phyloP scores from a whole-genome alignment of 805 yeast species.

The Sugiyamaella smithiae region DNA sequence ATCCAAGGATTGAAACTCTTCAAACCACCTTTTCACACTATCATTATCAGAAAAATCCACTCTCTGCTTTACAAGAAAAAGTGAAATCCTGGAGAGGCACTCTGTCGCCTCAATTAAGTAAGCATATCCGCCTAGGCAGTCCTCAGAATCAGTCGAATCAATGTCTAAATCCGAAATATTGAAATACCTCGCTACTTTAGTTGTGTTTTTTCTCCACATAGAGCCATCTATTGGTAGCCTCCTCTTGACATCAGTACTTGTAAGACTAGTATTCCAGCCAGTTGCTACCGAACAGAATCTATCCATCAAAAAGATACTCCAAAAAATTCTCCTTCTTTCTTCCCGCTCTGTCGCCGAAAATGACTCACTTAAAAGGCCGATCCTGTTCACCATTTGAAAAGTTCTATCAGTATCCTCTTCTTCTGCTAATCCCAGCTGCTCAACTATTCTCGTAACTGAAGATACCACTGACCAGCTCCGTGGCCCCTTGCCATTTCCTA shows the following conservation, averaged over 20 bases:
- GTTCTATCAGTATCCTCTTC: conserved; percentile 19
- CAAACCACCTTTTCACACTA: conserved; percentile 14
- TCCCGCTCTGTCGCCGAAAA: conserved; percentile 15
- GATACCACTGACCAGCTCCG: conserved; percentile 22
- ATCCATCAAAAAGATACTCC: conserved; percentile 19
- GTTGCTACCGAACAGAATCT: conserved; percentile 19
- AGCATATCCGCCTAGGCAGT: conserved; percentile 19
- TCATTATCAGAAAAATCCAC: conserved; percentile 9
- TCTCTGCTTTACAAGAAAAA: conserved; percentile 13
- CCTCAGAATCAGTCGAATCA: conserved; percentile 14
- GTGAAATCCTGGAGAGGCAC: conserved; percentile 13
- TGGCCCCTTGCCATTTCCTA: conserved; percentile 19
- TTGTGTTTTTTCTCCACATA: conserved; percentile 9
- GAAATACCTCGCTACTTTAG: conserved; percentile 12
- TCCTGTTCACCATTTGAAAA: conserved; percentile 14
- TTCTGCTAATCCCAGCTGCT: conserved; percentile 18
- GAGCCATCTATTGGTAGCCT: conserved; percentile 19
- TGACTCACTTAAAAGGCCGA: conserved; percentile 17
- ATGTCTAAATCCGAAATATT: conserved; percentile 13
- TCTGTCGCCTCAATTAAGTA: conserved; percentile 20
- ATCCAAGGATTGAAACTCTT: conserved; percentile 13
- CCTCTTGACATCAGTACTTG: conserved; percentile 13
- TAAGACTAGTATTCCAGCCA: conserved; percentile 20
- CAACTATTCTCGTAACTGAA: conserved; percentile 18
- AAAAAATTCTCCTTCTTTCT: conserved; percentile 18